These are phyloP conservation scores for Ogataea chonburiensis DNA, from an alignment of 805 yeast species.

Conservation along the genomic window DNA sequence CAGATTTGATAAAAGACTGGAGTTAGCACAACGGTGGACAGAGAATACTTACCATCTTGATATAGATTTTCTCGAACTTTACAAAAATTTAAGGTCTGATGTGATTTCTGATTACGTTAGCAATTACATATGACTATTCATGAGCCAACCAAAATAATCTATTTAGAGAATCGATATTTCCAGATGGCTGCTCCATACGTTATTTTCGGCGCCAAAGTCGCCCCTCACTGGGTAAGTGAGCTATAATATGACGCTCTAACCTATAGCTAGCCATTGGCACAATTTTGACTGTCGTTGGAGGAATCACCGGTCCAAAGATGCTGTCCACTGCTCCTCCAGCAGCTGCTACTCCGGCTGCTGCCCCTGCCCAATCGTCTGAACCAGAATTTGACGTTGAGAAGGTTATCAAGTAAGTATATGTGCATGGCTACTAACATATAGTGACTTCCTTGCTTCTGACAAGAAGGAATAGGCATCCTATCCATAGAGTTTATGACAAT, in stretches of 20 bases:
- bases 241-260: constrained; percentile 8
- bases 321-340: constrained; percentile 32
- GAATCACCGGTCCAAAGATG: constrained; percentile 54
- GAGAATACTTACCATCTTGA: constrained; percentile 18
- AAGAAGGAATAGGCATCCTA: constrained; percentile 20
- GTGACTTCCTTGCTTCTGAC: constrained; percentile 30
- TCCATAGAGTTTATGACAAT: background rate
- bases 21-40: constrained; percentile 7
- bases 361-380: constrained; percentile 42
- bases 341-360: constrained; percentile 56
- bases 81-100: background rate
- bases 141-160: constrained; percentile 13
- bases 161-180: constrained; percentile 12
- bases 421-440: constrained; percentile 9
- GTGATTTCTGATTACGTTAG: constrained; percentile 4
- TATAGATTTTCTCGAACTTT: constrained; percentile 9
- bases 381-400: constrained; percentile 35
- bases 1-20: constrained; percentile 67
- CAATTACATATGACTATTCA: background rate
- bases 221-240: constrained; percentile 65
- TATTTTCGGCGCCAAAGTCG: constrained; percentile 80
- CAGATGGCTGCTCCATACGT: constrained; percentile 80
- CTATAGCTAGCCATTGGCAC: constrained; percentile 74
- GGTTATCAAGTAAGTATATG: constrained; percentile 30
- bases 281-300: constrained; percentile 61